Base-by-base conservation (phyloP, 495 filamentous ascomycete genomes). In the Neurospora sp. region DNA sequence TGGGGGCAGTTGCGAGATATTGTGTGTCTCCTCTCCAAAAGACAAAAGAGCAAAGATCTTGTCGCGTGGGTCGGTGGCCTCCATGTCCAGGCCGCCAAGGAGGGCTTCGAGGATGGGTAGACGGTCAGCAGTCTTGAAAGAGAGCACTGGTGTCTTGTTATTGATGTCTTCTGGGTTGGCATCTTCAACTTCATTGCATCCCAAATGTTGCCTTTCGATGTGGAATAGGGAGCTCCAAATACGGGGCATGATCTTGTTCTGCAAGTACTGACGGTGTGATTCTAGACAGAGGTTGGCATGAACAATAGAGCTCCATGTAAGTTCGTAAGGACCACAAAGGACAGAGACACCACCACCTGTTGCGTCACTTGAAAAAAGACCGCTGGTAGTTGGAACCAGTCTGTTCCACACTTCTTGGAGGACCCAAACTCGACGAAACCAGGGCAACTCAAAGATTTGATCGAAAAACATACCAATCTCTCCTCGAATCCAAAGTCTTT, bases 381-480 rank as follows among this genome's bases (percentile, higher is more conserved):
- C 10, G 5, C 22, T 20, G 48, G 22, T 31, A 2, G 12, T 61
- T 16, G 48, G 7, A 22, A 61, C 1, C 48, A 31, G 6, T 6
- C 22, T 31, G 5, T 61, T 61, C 48, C 22, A 61, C 1, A 61
- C 72, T 69, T 71, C 69, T 35, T 74, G 69, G 18, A 74, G 27
- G 37, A 74, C 72, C 72, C 72, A 74, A 39, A 74, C 72, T 3
- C 72, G 69, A 12, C 48, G 69, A 40, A 74, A 74, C 69, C 72
- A 71, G 14, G 69, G 69, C 16, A 71, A 37, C n/a, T 74, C 38
- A 22, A 74, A 71, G 40, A 71, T 3, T 31, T 31, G 22, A 10
- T 31, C 12, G 22, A 14, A 8, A 16, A 12, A 61, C 22, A 31
- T 31, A 3, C 10, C 48, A 3, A 16, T 20, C 12, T 61, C 10